These are phyloP conservation scores for Stemphylium beticola DNA, from an alignment of 2,329 filamentous ascomycete species.

Conservation along the genomic window DNA sequence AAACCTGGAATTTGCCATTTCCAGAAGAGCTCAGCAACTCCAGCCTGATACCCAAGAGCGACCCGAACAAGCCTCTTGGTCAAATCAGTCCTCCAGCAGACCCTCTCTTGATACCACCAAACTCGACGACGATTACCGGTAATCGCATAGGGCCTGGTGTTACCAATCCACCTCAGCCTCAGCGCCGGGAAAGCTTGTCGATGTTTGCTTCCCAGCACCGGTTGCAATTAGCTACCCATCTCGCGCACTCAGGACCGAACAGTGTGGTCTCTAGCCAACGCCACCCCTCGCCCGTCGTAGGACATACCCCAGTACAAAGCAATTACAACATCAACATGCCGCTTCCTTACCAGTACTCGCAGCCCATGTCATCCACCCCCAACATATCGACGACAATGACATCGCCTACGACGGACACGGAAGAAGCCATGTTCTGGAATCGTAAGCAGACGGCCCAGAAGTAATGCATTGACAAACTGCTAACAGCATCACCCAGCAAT, in stretches of 20 bases:
- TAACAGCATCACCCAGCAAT: constrained; percentile 31
- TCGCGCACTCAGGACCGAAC: constrained; percentile 17
- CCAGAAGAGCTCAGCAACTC: constrained; percentile 46
- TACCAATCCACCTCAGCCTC: background rate
- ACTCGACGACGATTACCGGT: constrained; percentile 15
- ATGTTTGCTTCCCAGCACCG: constrained; percentile 36
- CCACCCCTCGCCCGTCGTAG: constrained; percentile 21
- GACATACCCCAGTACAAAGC: constrained; percentile 17
- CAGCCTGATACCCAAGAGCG: constrained; percentile 29
- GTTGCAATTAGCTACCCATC: constrained; percentile 25
- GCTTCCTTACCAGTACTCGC: constrained; percentile 24
- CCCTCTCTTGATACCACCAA: constrained; percentile 24
- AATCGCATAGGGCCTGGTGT: constrained; percentile 16
- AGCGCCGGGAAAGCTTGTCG: constrained; percentile 36
- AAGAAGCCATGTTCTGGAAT: constrained; percentile 44
- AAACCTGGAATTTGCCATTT: constrained; percentile 53
- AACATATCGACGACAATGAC: constrained; percentile 20
- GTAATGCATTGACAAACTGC: background rate
- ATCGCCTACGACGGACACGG: constrained; percentile 16
- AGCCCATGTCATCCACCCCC: constrained; percentile 21
- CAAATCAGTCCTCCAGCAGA: constrained; percentile 30
- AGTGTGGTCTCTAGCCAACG: constrained; percentile 24
- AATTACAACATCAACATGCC: constrained; percentile 17
- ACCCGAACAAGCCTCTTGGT: constrained; percentile 14
- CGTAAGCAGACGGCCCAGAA: constrained; percentile 12